A percentile compares a stretch with the other conserved stretches of the same genome.
These are phyloP conservation scores for Chenopodium album DNA, from an alignment of 148 eudicot species.

Conservation along the genomic window DNA sequence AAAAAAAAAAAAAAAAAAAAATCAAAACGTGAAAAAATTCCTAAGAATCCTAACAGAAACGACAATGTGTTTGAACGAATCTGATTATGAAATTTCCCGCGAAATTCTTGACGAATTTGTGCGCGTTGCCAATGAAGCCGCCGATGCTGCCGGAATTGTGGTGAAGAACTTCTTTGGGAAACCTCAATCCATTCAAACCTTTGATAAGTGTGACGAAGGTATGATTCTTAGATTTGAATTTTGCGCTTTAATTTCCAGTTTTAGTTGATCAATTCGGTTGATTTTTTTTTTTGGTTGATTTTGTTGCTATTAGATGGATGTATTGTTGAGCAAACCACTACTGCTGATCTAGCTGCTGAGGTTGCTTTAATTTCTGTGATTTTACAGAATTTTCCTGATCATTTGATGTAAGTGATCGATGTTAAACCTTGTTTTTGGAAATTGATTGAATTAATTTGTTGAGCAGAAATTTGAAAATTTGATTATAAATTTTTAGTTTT, in stretches of 20 bases:
- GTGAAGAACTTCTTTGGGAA: neutral
- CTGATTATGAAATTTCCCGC: too few relatives aligned
- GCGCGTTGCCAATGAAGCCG: constrained; percentile 9
- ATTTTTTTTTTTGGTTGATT: too few relatives aligned
- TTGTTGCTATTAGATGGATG: constrained; percentile 10
- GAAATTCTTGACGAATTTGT: constrained; percentile 8
- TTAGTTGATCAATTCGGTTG: too few relatives aligned
- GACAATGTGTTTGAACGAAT: too few relatives aligned
- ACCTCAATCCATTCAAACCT: neutral
- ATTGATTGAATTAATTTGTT: neutral
- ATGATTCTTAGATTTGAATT: neutral
- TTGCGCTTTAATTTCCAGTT: neutral
- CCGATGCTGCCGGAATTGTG: neutral
- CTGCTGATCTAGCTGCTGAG: constrained; percentile 14
- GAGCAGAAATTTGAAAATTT: neutral
- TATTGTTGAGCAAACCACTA: constrained; percentile 13
- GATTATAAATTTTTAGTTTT: neutral
- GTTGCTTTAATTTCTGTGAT: constrained; percentile 15
- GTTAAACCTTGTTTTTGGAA: neutral
- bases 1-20: too few relatives aligned
- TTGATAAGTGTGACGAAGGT: constrained; percentile 12
- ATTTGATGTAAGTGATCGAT: constrained; percentile 1
- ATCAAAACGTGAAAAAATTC: too few relatives aligned
- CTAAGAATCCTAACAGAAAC: too few relatives aligned
- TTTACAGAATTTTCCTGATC: neutral